phyloP scores from a whole-genome alignment of 2,329 filamentous ascomycete species.

The Paraconiothyrium sp. region DNA sequence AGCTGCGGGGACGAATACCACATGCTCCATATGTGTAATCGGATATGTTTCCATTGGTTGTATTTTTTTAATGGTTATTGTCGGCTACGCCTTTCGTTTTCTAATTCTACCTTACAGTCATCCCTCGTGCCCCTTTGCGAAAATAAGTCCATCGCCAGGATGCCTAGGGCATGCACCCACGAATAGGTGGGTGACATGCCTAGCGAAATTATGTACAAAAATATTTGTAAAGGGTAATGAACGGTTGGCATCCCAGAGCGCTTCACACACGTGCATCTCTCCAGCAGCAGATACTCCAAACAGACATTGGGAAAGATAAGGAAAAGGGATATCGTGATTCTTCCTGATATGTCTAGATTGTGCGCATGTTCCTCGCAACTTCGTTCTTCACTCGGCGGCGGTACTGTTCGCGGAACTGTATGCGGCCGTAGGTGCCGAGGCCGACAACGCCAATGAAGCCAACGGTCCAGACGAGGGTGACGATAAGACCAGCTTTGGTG shows the following conservation, averaged over 20 bases:
- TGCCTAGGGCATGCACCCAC: conserved; percentile 2
- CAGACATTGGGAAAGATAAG: conserved; percentile 1
- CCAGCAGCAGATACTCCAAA: conserved; percentile 1
- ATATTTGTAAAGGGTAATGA: conserved; percentile 20
- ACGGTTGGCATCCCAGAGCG: conserved; percentile 4
- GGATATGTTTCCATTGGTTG: background rate
- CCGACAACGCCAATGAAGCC: conserved; percentile 64
- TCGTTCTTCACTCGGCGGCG: conserved; percentile 60
- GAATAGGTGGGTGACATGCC: background rate
- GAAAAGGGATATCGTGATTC: conserved; percentile 10
- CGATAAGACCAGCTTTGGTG: conserved; percentile 70
- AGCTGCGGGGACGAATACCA: background rate
- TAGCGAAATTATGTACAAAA: conserved; percentile 31
- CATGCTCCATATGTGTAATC: background rate
- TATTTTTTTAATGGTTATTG: background rate
- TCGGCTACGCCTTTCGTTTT: background rate
- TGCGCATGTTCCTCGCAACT: conserved; percentile 41
- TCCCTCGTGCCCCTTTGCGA: background rate
- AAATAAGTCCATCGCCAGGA: conserved; percentile 14
- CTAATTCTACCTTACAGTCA: background rate
- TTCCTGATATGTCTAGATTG: conserved; percentile 37
- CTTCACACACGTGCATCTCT: background rate
- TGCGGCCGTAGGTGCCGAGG: conserved; percentile 72
- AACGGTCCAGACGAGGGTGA: conserved; percentile 70
- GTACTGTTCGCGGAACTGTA: conserved; percentile 72